phyloP scores from a whole-genome alignment of 2,329 filamentous ascomycete species.

The Helotiales sp. region DNA sequence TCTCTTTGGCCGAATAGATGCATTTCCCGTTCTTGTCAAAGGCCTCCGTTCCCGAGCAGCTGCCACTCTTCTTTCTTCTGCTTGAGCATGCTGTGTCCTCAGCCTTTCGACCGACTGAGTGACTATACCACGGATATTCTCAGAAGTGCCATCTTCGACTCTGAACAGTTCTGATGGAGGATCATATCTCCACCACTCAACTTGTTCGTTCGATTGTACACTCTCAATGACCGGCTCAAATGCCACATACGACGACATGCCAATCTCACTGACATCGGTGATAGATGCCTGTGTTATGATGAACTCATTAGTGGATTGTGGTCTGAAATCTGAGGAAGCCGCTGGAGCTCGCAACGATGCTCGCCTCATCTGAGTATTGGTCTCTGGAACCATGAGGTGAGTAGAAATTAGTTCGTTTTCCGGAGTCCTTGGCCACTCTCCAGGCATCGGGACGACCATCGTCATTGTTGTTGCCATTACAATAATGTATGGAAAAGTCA shows the following conservation, averaged over 20 bases:
- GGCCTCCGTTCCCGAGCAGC: slow-evolving; percentile 33
- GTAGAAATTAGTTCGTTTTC: neutral
- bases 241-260: slow-evolving; percentile 19
- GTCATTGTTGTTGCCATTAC: neutral
- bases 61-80: slow-evolving; percentile 33
- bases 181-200: slow-evolving; percentile 49
- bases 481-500: neutral
- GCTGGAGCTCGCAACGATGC: slow-evolving; percentile 8
- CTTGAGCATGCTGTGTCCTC: slow-evolving; percentile 38
- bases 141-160: slow-evolving; percentile 40
- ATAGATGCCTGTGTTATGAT: neutral
- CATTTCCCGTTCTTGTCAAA: slow-evolving; percentile 19
- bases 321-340: slow-evolving; percentile 3
- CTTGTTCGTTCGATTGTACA: slow-evolving; percentile 16
- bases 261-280: slow-evolving; percentile 5
- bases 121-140: slow-evolving; percentile 44
- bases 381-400: neutral
- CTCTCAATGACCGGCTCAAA: slow-evolving; percentile 25
- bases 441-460: neutral
- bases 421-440: slow-evolving; percentile 1
- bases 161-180: slow-evolving; percentile 46
- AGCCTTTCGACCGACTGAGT: slow-evolving; percentile 47
- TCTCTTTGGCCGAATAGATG: slow-evolving; percentile 14
- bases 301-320: slow-evolving; percentile 20
- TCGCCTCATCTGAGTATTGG: slow-evolving; percentile 8